Evolutionary conservation across 2,329 filamentous ascomycete species (phyloP).

Genomic region (Arthrobotrys iridis): DNA sequence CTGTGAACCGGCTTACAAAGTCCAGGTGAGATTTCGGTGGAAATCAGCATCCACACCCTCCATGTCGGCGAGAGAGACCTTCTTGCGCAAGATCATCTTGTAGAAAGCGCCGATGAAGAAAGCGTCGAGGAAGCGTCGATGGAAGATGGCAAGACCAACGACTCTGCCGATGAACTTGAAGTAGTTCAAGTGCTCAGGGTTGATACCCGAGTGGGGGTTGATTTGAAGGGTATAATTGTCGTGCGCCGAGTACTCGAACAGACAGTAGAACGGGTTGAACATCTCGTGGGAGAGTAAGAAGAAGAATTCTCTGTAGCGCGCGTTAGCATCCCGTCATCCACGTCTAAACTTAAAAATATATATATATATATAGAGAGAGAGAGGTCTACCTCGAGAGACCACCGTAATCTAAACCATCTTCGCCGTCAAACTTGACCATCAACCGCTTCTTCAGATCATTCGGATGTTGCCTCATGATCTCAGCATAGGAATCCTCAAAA

Average conservation of each 20-base stretch:
- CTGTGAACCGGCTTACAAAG: slow-evolving; percentile 68
- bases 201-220: slow-evolving; percentile 98
- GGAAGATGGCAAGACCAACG: slow-evolving; percentile 96
- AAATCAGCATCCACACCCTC: slow-evolving; percentile 98
- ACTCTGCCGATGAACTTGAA: slow-evolving; percentile 99
- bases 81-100: slow-evolving; percentile 98
- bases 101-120: slow-evolving; percentile 99
- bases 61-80: slow-evolving; percentile 92
- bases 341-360: not conserved
- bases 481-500: slow-evolving; percentile 98
- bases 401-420: slow-evolving; percentile 97
- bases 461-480: slow-evolving; percentile 95
- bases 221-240: slow-evolving; percentile 99
- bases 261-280: slow-evolving; percentile 99
- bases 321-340: not conserved
- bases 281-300: slow-evolving; percentile 99
- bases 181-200: slow-evolving; percentile 98
- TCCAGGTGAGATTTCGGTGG: slow-evolving; percentile 96
- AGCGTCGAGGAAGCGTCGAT: slow-evolving; percentile 93
- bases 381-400: slow-evolving; percentile 80
- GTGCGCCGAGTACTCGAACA: slow-evolving; percentile 99
- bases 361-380: not conserved
- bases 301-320: slow-evolving; percentile 83
- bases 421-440: slow-evolving; percentile 99
- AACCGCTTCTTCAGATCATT: slow-evolving; percentile 96